Evolutionary conservation across 352 stramenopile genomes (phyloP).

Genomic region (Globisporangium nodosum): DNA sequence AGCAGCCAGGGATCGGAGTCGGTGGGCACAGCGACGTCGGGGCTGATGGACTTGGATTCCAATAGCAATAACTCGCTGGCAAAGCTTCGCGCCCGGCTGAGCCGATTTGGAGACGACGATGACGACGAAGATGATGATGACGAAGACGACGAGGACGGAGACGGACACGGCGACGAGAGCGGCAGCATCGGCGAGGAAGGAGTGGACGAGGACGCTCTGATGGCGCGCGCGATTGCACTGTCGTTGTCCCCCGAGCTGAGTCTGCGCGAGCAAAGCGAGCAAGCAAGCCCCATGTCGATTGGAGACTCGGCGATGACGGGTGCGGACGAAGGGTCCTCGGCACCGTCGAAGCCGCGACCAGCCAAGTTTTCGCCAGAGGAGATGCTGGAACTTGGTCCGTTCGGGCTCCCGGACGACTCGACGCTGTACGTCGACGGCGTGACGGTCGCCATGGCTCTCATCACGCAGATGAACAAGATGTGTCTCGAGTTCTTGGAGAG

Average conservation of each 20-base stretch:
- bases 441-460: conserved; percentile 44
- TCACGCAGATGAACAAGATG: conserved; percentile 58
- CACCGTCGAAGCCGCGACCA: conserved; percentile 35
- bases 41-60: conserved; percentile 66
- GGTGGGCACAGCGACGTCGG: conserved; percentile 13
- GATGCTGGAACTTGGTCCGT: conserved; percentile 58
- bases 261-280: conserved; percentile 46
- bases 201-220: conserved; percentile 85
- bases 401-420: conserved; percentile 37
- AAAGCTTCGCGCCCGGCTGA: conserved; percentile 59
- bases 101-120: conserved; percentile 50
- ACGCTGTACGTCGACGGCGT: conserved; percentile 37
- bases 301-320: conserved; percentile 15
- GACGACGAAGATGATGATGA: conserved; percentile 52
- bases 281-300: conserved; percentile 19
- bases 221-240: conserved; percentile 84
- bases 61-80: conserved; percentile 50
- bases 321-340: conserved; percentile 2
- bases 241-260: conserved; percentile 81
- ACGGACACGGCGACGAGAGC: conserved; percentile 39
- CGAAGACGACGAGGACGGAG: conserved; percentile 53
- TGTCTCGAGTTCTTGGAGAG: conserved; percentile 75
- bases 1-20: conserved; percentile 19
- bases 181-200: conserved; percentile 54
- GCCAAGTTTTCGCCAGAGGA: conserved; percentile 63